These are phyloP conservation scores for Blastobotrys chiropterorum DNA, from an alignment of 805 yeast genomes.

Conservation along the genomic window DNA sequence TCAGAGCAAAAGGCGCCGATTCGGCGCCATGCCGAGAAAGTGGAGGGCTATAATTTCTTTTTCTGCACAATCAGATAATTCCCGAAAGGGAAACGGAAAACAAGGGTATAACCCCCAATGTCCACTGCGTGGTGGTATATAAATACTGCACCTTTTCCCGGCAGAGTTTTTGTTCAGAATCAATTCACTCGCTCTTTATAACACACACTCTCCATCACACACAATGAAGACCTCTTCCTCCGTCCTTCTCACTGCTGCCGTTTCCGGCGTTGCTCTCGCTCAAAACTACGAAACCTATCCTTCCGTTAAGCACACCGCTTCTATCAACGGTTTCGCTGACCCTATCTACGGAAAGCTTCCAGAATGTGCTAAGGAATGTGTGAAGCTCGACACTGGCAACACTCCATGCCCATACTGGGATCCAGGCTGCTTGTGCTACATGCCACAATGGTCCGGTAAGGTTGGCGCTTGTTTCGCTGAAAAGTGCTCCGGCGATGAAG, in stretches of 20 bases:
- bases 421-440: slow-evolving; percentile 45
- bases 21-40: not conserved
- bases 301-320: slow-evolving; percentile 40
- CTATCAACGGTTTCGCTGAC: slow-evolving; percentile 44
- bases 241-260: slow-evolving; percentile 2
- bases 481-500: slow-evolving; percentile 35
- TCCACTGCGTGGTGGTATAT: not conserved
- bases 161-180: not conserved
- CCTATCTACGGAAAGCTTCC: slow-evolving; percentile 36
- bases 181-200: not conserved
- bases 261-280: slow-evolving; percentile 7
- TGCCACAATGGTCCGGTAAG: slow-evolving; percentile 41
- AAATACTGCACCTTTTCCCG: not conserved
- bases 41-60: not conserved
- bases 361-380: slow-evolving; percentile 37
- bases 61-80: not conserved
- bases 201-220: not conserved
- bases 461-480: slow-evolving; percentile 40
- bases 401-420: slow-evolving; percentile 51
- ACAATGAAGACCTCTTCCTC: slow-evolving; percentile 1
- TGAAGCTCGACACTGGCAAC: slow-evolving; percentile 26
- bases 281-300: slow-evolving; percentile 35
- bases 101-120: not conserved
- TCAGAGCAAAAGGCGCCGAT: not conserved
- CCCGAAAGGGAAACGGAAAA: not conserved